Conservation (phyloP, 140 eudicot genomes). For the Senecio squalidus region DNA sequence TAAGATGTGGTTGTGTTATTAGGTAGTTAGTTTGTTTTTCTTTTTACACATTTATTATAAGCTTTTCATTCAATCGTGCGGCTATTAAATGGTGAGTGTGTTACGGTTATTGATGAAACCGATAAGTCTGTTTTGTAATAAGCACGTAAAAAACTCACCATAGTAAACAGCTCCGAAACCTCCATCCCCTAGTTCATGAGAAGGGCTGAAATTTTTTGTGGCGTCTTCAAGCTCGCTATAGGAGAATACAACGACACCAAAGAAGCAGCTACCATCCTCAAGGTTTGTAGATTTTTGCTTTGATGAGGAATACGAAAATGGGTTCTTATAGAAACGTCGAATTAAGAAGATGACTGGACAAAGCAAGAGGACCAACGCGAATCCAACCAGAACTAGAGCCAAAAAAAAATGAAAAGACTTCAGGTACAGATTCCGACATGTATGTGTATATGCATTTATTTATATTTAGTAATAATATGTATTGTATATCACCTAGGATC, state of each 20-base stretch:
- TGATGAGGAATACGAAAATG: slow-evolving; percentile 15
- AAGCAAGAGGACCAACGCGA: slow-evolving; percentile 15
- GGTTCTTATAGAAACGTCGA: slow-evolving; percentile 20
- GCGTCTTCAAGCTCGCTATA: slow-evolving; percentile 56
- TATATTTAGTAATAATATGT: no score
- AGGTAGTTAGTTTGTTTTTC: background rate
- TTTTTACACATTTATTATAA: background rate
- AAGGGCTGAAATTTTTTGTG: slow-evolving; percentile 47
- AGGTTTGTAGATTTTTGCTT: slow-evolving; percentile 25
- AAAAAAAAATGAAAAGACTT: slow-evolving; percentile 2
- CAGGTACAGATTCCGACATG: slow-evolving; percentile 11
- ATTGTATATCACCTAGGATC: background rate
- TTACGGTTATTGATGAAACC: background rate
- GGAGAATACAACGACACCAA: slow-evolving; percentile 53
- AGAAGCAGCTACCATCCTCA: slow-evolving; percentile 42
- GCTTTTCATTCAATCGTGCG: background rate
- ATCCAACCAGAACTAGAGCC: slow-evolving; percentile 28
- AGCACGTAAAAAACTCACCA: slow-evolving; percentile 34
- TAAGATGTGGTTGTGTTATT: background rate
- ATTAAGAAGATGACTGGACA: slow-evolving; percentile 7
- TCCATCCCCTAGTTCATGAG: slow-evolving; percentile 64
- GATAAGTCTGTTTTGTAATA: background rate
- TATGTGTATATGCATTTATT: background rate
- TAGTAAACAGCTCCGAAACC: slow-evolving; percentile 68
- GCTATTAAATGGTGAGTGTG: background rate